Conservation (phyloP, 768 basidiomycete genomes). For the Amanita rimosa region DNA sequence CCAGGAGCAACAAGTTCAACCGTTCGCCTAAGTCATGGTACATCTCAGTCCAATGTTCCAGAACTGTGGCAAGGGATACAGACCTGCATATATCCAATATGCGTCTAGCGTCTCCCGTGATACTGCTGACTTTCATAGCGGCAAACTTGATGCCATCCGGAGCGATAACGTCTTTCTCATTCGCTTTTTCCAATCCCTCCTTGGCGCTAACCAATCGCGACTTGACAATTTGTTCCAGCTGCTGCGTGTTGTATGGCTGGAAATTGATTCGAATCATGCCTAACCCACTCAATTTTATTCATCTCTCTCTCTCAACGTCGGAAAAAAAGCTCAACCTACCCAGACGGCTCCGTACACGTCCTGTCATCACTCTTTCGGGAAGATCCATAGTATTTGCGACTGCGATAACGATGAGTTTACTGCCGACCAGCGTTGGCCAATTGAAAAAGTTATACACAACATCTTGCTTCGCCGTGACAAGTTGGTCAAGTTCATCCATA, state of each 20-base stretch:
- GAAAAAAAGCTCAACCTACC: conserved; percentile 42
- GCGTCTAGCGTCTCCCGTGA: conserved; percentile 90
- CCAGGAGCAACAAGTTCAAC: conserved; percentile 64
- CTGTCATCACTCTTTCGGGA: conserved; percentile 87
- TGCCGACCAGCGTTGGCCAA: conserved; percentile 87
- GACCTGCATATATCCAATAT: conserved; percentile 82
- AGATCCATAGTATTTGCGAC: conserved; percentile 99
- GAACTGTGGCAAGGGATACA: conserved; percentile 10
- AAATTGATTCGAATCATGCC: conserved; percentile 92
- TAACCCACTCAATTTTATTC: conserved; percentile 14
- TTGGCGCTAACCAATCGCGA: conserved; percentile 58
- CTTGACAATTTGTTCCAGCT: conserved; percentile 80
- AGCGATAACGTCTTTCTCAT: conserved; percentile 38
- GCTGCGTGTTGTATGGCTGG: conserved; percentile 70
- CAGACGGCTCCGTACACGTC: conserved; percentile 84
- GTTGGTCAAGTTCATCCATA: conserved; percentile 98
- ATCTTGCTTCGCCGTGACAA: conserved; percentile 93
- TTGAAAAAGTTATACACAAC: conserved; percentile 99
- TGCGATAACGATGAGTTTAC: conserved; percentile 88
- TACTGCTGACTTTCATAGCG: conserved; percentile 55
- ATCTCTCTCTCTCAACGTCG: neutral
- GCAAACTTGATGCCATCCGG: conserved; percentile 65
- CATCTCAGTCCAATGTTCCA: neutral
- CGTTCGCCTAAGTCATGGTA: conserved; percentile 50
- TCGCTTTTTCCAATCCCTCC: conserved; percentile 36